phyloP scores from a whole-genome alignment of 23 red algal genomes.

The Gracilaria caudata region DNA sequence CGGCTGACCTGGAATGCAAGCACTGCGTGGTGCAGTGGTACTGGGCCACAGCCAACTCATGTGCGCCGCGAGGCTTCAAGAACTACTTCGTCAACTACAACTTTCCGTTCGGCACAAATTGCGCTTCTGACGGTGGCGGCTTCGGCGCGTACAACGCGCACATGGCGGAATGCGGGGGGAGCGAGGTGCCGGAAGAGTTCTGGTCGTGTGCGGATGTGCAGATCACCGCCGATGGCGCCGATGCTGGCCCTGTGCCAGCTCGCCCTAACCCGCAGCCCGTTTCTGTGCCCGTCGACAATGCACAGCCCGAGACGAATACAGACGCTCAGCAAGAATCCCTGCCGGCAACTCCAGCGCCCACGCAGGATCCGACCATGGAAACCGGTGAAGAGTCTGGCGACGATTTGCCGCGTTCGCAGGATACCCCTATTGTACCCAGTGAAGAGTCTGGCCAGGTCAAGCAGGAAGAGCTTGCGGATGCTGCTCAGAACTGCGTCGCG shows the following conservation, averaged over 20 bases:
- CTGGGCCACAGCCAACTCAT: conserved; percentile 73
- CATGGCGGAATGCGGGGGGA: conserved; percentile 43
- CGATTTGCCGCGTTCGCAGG: no score
- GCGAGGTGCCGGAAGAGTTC: conserved; percentile 43
- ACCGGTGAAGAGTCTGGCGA: conserved; percentile 24
- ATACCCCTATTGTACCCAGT: no score
- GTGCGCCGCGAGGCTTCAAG: conserved; percentile 53
- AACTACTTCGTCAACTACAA: conserved; percentile 52
- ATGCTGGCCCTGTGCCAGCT: conserved; percentile 11
- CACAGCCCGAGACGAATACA: not conserved
- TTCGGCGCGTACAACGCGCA: conserved; percentile 15
- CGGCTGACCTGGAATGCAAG: conserved; percentile 32
- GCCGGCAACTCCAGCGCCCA: not conserved
- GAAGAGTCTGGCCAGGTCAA: conserved; percentile 30
- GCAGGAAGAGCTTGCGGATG: conserved; percentile 2
- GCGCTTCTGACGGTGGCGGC: conserved; percentile 41
- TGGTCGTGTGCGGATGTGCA: conserved; percentile 57
- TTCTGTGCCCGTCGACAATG: not conserved
- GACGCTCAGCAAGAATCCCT: not conserved
- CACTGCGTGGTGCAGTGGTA: conserved; percentile 73
- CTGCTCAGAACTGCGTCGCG: not conserved
- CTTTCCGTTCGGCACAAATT: conserved; percentile 46
- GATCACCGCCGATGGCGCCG: conserved; percentile 25
- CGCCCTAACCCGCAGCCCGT: not conserved
- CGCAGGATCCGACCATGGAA: not conserved